Conservation (phyloP, 345 rosid species). For the Acer saccharum region DNA sequence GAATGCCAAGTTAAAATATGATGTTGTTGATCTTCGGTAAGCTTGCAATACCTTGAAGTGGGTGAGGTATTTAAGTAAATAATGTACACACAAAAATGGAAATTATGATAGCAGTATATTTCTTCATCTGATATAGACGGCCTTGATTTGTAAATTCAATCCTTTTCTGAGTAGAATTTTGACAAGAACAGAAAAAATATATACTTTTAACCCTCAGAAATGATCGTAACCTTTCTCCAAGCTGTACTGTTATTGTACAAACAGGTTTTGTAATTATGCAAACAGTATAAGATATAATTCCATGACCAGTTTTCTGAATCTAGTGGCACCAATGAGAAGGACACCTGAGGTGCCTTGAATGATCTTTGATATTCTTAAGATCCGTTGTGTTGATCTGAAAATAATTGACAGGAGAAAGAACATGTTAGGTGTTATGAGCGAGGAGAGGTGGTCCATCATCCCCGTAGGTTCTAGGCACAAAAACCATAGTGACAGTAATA, state of each 20-base stretch:
- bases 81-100: background rate
- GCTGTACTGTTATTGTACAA: background rate
- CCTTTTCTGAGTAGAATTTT: conserved; percentile 3
- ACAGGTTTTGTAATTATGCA: background rate
- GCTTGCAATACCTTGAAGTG: conserved; percentile 10
- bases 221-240: background rate
- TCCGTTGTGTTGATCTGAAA: background rate
- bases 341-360: background rate
- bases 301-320: background rate
- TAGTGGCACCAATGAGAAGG: background rate
- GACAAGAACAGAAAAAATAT: background rate
- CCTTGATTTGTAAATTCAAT: conserved; percentile 3
- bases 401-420: background rate
- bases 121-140: background rate
- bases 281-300: background rate
- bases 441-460: background rate
- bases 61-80: conserved; percentile 4
- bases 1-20: conserved; percentile 64
- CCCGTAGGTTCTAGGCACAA: background rate
- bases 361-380: background rate
- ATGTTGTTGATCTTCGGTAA: conserved; percentile 92
- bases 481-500: background rate
- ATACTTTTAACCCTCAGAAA: background rate
- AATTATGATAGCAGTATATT: background rate
- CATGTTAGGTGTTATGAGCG: background rate